phyloP scores from a whole-genome alignment of 2,329 filamentous ascomycete species.

The Colletotrichum agaves region DNA sequence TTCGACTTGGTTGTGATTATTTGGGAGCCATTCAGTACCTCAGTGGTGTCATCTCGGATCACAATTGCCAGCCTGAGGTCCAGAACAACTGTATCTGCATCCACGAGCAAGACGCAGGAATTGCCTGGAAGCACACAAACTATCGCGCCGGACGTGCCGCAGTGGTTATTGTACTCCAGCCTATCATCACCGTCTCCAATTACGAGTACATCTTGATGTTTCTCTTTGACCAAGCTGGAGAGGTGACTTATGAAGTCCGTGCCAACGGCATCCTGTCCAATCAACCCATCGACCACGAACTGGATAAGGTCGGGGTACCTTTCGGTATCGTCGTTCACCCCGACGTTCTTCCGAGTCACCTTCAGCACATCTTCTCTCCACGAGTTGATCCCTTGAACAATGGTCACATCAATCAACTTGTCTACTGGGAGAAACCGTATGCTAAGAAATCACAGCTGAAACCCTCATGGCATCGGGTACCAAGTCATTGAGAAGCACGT shows the following conservation, averaged over 20 bases:
- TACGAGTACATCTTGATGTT: conserved; percentile 77
- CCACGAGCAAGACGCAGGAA: conserved; percentile 76
- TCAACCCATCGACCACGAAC: conserved; percentile 61
- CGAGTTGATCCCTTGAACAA: conserved; percentile 72
- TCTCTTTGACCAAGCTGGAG: conserved; percentile 72
- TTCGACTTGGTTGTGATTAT: conserved; percentile 75
- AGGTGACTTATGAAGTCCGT: conserved; percentile 68
- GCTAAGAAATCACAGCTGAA: conserved; percentile 28
- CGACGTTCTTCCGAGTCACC: conserved; percentile 61
- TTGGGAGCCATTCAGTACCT: conserved; percentile 72
- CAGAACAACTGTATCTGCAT: conserved; percentile 73
- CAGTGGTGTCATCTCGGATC: conserved; percentile 61
- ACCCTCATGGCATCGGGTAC: conserved; percentile 36
- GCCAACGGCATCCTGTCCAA: conserved; percentile 74
- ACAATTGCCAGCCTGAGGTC: conserved; percentile 63
- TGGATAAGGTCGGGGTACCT: conserved; percentile 57
- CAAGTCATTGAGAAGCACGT: conserved; percentile 26
- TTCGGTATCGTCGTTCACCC: conserved; percentile 71
- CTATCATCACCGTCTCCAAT: conserved; percentile 75
- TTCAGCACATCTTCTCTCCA: conserved; percentile 81
- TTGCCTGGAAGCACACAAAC: conserved; percentile 78
- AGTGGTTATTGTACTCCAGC: conserved; percentile 73
- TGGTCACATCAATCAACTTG: conserved; percentile 63
- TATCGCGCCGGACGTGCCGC: conserved; percentile 71
- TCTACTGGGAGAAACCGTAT: conserved; percentile 55